Conservation (phyloP, 768 basidiomycete species). For the Boletus speciosus region DNA sequence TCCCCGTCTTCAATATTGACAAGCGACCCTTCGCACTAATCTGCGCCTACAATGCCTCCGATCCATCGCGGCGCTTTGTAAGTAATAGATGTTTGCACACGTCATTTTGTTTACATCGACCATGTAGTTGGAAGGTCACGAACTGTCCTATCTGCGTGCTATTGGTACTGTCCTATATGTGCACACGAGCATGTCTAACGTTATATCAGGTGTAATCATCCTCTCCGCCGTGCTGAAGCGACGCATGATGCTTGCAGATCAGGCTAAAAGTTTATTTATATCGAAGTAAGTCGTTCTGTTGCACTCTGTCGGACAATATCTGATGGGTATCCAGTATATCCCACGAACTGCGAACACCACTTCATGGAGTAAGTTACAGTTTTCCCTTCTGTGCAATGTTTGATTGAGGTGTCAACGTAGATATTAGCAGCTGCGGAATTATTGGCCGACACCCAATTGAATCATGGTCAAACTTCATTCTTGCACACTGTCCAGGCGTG, state of each 20-base stretch:
- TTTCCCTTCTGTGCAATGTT: neutral
- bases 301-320: neutral
- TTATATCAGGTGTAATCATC: constrained; percentile 72
- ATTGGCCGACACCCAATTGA: constrained; percentile 79
- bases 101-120: constrained; percentile 8
- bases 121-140: constrained; percentile 76
- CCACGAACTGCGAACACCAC: constrained; percentile 85
- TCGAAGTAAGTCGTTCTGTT: constrained; percentile 59
- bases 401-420: constrained; percentile 31
- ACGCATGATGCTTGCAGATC: constrained; percentile 91
- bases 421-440: constrained; percentile 91
- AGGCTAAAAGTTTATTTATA: constrained; percentile 89
- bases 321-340: constrained; percentile 60
- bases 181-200: neutral
- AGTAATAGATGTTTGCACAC: constrained; percentile 19
- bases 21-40: constrained; percentile 88
- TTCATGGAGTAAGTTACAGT: constrained; percentile 68
- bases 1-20: constrained; percentile 91
- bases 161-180: constrained; percentile 50
- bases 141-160: constrained; percentile 87
- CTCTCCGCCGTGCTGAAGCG: constrained; percentile 89
- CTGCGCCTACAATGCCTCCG: constrained; percentile 85
- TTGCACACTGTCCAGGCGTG: constrained; percentile 92
- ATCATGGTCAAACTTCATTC: constrained; percentile 79
- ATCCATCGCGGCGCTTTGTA: constrained; percentile 78